Evolutionary conservation across 1,139 yeast genomes (phyloP).

Genomic region (Nakaseomyces nivariensis): DNA sequence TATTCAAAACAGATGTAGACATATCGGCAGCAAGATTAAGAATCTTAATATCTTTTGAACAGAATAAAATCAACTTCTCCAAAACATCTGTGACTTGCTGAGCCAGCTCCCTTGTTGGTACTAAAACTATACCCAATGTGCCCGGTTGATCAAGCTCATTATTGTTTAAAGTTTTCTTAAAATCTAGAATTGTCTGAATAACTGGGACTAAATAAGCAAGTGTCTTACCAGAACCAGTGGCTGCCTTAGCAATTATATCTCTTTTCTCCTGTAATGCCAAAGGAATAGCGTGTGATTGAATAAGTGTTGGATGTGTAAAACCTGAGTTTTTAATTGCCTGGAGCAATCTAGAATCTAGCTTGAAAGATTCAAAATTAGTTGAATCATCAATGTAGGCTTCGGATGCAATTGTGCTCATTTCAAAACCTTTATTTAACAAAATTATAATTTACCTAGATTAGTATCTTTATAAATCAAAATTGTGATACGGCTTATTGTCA

Average conservation of each 20-base stretch:
- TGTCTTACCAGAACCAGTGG: constrained; percentile 88
- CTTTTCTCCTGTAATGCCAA: constrained; percentile 78
- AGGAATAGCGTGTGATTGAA: constrained; percentile 88
- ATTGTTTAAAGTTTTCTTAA: constrained; percentile 21
- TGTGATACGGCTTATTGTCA: no score
- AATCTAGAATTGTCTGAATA: constrained; percentile 50
- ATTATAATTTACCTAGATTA: no score
- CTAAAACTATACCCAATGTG: constrained; percentile 52
- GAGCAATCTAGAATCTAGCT: constrained; percentile 66
- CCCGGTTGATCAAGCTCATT: constrained; percentile 22
- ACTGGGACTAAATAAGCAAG: constrained; percentile 78
- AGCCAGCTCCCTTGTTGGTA: constrained; percentile 79
- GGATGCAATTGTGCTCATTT: constrained; percentile 26
- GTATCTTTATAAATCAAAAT: no score
- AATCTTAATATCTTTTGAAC: constrained; percentile 56
- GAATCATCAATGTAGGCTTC: constrained; percentile 62
- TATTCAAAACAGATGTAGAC: constrained; percentile 61
- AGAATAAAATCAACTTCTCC: constrained; percentile 56
- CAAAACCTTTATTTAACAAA: neutral
- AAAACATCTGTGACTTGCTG: constrained; percentile 71
- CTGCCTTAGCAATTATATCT: constrained; percentile 80
- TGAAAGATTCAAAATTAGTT: constrained; percentile 59
- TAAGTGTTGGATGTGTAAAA: constrained; percentile 74
- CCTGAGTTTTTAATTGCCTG: constrained; percentile 83
- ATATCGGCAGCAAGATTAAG: constrained; percentile 67